These are phyloP conservation scores for Diutina scorzettiae DNA, from an alignment of 1,139 yeast genomes.

Conservation along the genomic window DNA sequence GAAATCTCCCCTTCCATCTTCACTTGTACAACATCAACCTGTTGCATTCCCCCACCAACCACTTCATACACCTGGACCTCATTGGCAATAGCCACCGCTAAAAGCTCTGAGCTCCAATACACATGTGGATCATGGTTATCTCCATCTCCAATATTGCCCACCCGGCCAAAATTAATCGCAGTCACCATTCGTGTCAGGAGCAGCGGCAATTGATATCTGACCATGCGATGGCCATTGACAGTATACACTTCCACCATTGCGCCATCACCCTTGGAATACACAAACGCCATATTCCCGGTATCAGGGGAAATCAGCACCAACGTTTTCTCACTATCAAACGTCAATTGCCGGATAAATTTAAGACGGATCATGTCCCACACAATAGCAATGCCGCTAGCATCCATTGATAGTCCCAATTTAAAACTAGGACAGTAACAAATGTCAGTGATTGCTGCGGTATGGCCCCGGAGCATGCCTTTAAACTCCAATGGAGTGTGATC, in stretches of 20 bases:
- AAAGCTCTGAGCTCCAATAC: background rate
- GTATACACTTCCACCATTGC: background rate
- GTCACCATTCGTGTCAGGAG: background rate
- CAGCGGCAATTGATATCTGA: background rate
- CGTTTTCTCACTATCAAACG: conserved; percentile 9
- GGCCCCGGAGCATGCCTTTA: conserved; percentile 42
- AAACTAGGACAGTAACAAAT: conserved; percentile 37
- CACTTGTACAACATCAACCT: background rate
- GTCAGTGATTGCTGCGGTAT: conserved; percentile 27
- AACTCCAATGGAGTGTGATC: conserved; percentile 25
- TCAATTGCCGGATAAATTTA: conserved; percentile 34
- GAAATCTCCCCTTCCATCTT: background rate
- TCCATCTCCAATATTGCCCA: background rate
- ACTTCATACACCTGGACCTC: background rate
- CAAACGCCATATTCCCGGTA: conserved; percentile 36
- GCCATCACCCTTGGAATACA: background rate
- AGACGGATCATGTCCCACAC: conserved; percentile 50
- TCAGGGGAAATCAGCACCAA: conserved; percentile 40
- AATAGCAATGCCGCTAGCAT: conserved; percentile 34
- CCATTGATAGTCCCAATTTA: conserved; percentile 41
- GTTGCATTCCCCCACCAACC: background rate
- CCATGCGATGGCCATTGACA: background rate
- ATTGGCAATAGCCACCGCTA: background rate
- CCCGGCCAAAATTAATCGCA: background rate
- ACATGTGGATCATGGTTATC: background rate